Conservation (phyloP, 2,329 filamentous ascomycete genomes). For the Hymenoscyphus fraxineus region DNA sequence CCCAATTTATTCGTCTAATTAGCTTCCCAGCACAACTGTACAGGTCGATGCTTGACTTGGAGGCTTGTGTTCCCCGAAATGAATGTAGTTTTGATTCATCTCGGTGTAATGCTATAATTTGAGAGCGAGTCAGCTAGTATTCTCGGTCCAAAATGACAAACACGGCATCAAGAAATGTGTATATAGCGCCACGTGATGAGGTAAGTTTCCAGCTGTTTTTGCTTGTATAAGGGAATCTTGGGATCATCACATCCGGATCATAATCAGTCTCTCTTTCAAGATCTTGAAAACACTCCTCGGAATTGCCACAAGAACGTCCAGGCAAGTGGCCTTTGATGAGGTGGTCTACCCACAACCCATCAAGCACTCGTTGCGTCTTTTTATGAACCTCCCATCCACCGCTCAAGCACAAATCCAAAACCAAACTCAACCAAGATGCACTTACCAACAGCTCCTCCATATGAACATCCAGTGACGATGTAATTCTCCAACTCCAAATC, state of each 20-base stretch:
- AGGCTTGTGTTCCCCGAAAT: conserved; percentile 66
- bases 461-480: conserved; percentile 84
- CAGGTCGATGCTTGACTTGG: conserved; percentile 85
- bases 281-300: background rate
- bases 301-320: background rate
- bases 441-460: conserved; percentile 88
- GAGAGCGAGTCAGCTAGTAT: conserved; percentile 29
- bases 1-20: conserved; percentile 84
- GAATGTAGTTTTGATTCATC: conserved; percentile 81
- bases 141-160: background rate
- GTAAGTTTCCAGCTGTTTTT: background rate
- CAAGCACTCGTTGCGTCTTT: background rate
- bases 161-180: background rate
- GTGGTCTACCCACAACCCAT: background rate
- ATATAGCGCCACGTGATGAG: background rate
- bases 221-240: background rate
- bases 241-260: background rate
- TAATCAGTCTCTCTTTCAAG: background rate
- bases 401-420: background rate
- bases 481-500: conserved; percentile 95
- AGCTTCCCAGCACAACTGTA: conserved; percentile 91
- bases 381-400: background rate
- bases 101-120: conserved; percentile 69
- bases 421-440: conserved; percentile 7
- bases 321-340: background rate